These are phyloP conservation scores for Podaxis sp. DNA, from an alignment of 768 basidiomycete genomes.

Conservation along the genomic window DNA sequence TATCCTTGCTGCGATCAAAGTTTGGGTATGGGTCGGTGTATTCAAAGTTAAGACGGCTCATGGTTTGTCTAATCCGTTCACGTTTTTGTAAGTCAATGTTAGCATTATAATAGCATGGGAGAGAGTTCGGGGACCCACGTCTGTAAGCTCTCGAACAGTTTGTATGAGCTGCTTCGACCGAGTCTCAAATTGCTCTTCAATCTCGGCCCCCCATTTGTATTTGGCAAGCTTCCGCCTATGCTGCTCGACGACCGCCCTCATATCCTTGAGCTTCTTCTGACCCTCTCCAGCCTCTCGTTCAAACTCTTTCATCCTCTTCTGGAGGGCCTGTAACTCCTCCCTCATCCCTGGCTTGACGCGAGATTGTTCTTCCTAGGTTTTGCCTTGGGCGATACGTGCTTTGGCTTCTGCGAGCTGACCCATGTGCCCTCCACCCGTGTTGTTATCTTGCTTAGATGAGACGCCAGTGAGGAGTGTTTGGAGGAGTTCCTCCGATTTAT, in stretches of 20 bases:
- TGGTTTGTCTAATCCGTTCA: conserved; percentile 62
- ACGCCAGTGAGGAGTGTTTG: conserved; percentile 94
- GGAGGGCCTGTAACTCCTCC: conserved; percentile 76
- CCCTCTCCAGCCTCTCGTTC: conserved; percentile 83
- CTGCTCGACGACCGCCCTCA: conserved; percentile 58
- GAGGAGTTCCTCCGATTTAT: conserved; percentile 86
- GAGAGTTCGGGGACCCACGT: conserved; percentile 24
- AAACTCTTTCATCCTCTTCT: conserved; percentile 78
- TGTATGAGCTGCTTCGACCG: too few relatives aligned
- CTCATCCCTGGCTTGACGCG: conserved; percentile 73
- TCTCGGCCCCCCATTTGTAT: too few relatives aligned
- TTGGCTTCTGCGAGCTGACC: conserved; percentile 91
- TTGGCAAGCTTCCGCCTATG: conserved; percentile 37
- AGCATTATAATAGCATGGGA: background rate
- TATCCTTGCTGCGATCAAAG: conserved; percentile 85
- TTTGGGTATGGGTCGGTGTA: conserved; percentile 73
- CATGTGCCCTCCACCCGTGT: conserved; percentile 88
- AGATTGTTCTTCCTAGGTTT: conserved; percentile 83
- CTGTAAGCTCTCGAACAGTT: too few relatives aligned
- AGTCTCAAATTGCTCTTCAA: too few relatives aligned
- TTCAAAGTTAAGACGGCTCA: conserved; percentile 78
- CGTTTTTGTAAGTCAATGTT: conserved; percentile 46
- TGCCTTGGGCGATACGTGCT: conserved; percentile 68
- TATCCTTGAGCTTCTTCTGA: conserved; percentile 61
- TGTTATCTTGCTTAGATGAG: conserved; percentile 63